These are phyloP conservation scores for Xylariaceae sp. DNA, from an alignment of 2,329 filamentous ascomycete species.

Conservation along the genomic window DNA sequence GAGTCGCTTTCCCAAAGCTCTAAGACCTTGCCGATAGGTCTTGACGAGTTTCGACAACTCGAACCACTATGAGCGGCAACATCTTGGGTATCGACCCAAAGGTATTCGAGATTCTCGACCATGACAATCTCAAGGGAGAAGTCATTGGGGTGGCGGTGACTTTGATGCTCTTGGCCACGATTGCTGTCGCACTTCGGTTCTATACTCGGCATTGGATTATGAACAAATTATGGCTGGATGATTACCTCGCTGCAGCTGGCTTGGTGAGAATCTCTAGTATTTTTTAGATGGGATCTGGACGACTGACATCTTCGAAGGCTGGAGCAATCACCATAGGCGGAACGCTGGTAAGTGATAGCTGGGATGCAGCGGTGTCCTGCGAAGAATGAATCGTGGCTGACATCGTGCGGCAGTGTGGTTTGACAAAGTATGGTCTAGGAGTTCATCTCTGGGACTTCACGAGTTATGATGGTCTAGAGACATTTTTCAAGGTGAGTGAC, in stretches of 20 bases:
- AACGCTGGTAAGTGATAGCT: too few relatives aligned
- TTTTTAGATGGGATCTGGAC: background rate
- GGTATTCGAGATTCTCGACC: background rate
- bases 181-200: slow-evolving; percentile 11
- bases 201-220: slow-evolving; percentile 15
- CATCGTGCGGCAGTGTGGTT: too few relatives aligned
- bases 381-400: too few relatives aligned
- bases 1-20: too few relatives aligned
- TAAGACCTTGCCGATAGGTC: too few relatives aligned
- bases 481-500: slow-evolving; percentile 13
- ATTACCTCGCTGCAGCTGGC: slow-evolving; percentile 13
- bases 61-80: background rate
- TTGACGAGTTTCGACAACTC: too few relatives aligned
- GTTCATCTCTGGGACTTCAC: background rate
- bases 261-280: slow-evolving; percentile 9
- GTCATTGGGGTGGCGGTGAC: slow-evolving; percentile 12
- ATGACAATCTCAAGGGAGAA: slow-evolving; percentile 10
- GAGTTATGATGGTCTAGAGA: slow-evolving; percentile 10
- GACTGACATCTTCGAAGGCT: too few relatives aligned
- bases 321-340: too few relatives aligned
- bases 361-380: too few relatives aligned
- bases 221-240: slow-evolving; percentile 12
- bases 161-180: slow-evolving; percentile 11
- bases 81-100: background rate
- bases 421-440: background rate